Evolutionary conservation across 2,329 filamentous ascomycete species (phyloP).

Genomic region (Penicillium vulpinum): DNA sequence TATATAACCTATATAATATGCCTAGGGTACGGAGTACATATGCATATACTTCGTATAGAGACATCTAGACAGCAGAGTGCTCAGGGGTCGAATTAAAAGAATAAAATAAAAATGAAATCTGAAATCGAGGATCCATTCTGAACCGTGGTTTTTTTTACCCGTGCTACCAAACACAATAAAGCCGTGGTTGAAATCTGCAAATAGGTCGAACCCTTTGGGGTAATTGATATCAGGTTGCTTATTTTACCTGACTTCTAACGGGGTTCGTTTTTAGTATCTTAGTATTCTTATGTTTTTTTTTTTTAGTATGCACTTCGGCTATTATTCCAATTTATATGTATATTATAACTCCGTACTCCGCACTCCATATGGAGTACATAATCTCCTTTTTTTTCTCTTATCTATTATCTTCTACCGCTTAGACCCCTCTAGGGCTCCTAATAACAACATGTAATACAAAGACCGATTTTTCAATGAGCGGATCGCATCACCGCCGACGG

Average conservation of each 20-base stretch:
- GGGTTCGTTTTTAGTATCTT: neutral
- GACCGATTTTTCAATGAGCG: conserved; percentile 6
- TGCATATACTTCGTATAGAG: neutral
- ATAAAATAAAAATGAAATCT: neutral
- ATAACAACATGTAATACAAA: conserved; percentile 1
- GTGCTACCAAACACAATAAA: conserved; percentile 1
- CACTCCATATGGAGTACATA: neutral
- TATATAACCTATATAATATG: too few species aligned
- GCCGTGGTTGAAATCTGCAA: conserved; percentile 1
- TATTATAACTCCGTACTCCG: neutral
- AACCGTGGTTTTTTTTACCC: conserved; percentile 21
- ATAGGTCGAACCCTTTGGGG: neutral
- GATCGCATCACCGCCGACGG: neutral
- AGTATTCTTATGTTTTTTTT: neutral
- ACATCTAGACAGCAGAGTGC: neutral
- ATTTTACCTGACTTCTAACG: neutral
- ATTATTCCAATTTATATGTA: neutral
- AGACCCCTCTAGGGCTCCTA: neutral
- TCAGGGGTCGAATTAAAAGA: neutral
- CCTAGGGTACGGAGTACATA: neutral
- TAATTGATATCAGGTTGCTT: neutral
- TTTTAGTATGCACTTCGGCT: neutral
- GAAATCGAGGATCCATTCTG: conserved; percentile 14
- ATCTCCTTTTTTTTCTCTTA: neutral
- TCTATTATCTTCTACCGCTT: neutral